Evolutionary conservation across 2,329 filamentous ascomycete genomes (phyloP), one percentile per base, ranked within the genome.

Genomic region (Talaromyces sp.): DNA sequence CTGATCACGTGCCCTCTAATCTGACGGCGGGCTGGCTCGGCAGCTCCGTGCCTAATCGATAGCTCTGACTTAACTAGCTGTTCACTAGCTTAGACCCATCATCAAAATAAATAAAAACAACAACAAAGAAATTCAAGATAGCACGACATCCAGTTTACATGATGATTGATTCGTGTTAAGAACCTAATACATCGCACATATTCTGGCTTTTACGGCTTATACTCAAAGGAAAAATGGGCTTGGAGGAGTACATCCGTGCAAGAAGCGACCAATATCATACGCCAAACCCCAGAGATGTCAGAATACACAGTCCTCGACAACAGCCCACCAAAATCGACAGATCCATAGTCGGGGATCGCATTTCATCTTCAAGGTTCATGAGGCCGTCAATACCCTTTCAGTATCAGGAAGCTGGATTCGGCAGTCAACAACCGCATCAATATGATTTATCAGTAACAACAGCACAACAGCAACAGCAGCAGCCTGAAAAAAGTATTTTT

Each of bases 191-290:
- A 62, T n/a, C 22, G 7, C 19, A 22, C 13, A 8, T 35, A 9
- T 41, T 22, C 19, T 61, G 37, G 15, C 17, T 41, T 4, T 11
- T 3, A 37, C 5, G n/a, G 19, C 22, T 39, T n/a, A 56, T 39
- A 22, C 10, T 8, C 19, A 33, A 31, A 57, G 37, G 52, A 52
- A 74, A 59, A 43, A 80, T 80, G 78, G 77, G 75, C 41, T 76
- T 80, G 61, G 77, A 76, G 63, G 78, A 80, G 66, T 80, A 78
- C 70, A 70, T 80, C 66, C 78, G 78, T 67, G 74, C 76, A 61
- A 78, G 74, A 69, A 74, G 77, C 68, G 72, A 73, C 61, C 70
- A 67, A 15, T 58, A 50, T 31, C 35, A 64, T 57, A 58, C 63
- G n/a, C 47, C 47, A 31, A 56, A 43, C 62, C 57, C 35, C 31